Evolutionary conservation across 2,329 filamentous ascomycete species (phyloP), one percentile per base, ranked within the genome.

Genomic region (Hirsutella minnesotensis): DNA sequence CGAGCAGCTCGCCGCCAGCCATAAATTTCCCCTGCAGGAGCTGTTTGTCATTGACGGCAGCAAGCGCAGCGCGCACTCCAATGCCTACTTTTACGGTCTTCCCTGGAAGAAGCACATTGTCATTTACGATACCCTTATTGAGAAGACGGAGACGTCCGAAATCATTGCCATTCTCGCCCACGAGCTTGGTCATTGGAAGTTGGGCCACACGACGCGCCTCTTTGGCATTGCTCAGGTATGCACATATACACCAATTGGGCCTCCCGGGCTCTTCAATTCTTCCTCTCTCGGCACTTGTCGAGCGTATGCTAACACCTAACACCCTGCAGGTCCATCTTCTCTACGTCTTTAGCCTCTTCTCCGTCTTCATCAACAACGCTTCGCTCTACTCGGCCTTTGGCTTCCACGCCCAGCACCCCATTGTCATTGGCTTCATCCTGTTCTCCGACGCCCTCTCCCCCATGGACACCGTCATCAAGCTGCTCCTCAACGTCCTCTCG

Each of bases 101-200:
- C 92, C 92, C 35, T 98, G 90, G 89, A 95, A 95, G 77, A 96
- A 96, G 77, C 94, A 96, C 70, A 98, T 98, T 69, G 92, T 98
- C 57, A 94, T 98, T 59, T 98, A 95, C 62, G 92, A 98, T 61
- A 98, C 94, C 5, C 68, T 98, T 49, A 88, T 98, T 49, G 90
- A 95, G 66, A 95, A 96, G 77, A 92, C 84, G 61, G 79, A 89
- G 48, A 81, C 85, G 4, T 76, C 92, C 57, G 92, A 98, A 65
- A 89, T 98, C 34, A 86, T 95, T 46, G 90, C 92, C 51, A 89
- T 98, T 42, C 71, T 98, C 42, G 89, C 87, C 30, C 92, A 98
- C 61, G 92, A 98, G 66, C 77, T 98, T 39, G 92, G 92, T 41
- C 92, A 98, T 70, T 98, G 92, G 92, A 90, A 83, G 56, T 77